These are phyloP conservation scores for Parastagonospora avenae DNA, from an alignment of 2,329 filamentous ascomycete genomes.

Conservation along the genomic window DNA sequence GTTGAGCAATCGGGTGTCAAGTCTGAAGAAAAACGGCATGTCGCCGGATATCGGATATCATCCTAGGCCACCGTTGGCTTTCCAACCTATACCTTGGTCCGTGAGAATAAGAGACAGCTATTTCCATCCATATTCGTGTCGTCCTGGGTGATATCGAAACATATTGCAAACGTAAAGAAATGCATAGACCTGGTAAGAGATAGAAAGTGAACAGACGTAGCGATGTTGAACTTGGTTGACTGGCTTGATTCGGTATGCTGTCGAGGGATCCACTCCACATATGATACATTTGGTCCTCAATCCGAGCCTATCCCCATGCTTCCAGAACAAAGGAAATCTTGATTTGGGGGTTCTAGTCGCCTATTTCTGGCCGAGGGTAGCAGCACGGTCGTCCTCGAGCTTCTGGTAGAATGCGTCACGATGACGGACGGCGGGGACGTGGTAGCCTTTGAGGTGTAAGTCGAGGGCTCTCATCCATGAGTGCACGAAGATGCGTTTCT, in stretches of 20 bases:
- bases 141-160: too few relatives aligned
- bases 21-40: too few relatives aligned
- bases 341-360: constrained; percentile 13
- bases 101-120: too few relatives aligned
- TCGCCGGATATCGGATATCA: too few relatives aligned
- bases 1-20: too few relatives aligned
- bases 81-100: too few relatives aligned
- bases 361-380: constrained; percentile 49
- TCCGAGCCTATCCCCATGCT: constrained; percentile 30
- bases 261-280: constrained; percentile 29
- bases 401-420: constrained; percentile 68
- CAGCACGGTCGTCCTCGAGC: constrained; percentile 65
- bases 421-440: constrained; percentile 67
- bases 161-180: too few relatives aligned
- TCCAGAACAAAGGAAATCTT: constrained; percentile 35
- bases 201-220: not conserved
- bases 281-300: constrained; percentile 40
- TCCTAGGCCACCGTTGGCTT: too few relatives aligned
- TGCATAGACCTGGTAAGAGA: too few relatives aligned
- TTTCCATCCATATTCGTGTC: too few relatives aligned
- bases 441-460: constrained; percentile 58
- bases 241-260: constrained; percentile 28
- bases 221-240: constrained; percentile 5
- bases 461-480: not conserved
- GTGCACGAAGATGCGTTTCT: not conserved